A percentile compares a stretch with the other conserved stretches of the same genome.
phyloP scores from a whole-genome alignment of 2,329 filamentous ascomycete genomes.

The Leptographium lundbergii region DNA sequence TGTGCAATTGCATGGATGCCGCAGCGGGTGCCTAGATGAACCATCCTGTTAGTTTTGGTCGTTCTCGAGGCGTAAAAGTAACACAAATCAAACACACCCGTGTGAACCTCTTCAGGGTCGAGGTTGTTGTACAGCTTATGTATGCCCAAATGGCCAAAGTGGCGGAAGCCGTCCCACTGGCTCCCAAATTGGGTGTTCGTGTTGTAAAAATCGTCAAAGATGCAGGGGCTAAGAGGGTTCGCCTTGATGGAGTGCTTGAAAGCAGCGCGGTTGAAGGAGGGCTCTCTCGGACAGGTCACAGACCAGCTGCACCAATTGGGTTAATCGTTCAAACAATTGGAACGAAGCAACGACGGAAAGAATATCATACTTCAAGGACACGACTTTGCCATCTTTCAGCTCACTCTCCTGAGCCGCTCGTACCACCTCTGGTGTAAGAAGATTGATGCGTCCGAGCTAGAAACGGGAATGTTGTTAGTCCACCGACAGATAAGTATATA shows the following conservation, averaged over 20 bases:
- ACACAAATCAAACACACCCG: neutral
- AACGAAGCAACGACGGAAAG: too few relatives aligned
- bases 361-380: neutral
- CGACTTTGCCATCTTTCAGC: neutral
- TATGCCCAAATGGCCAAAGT: neutral
- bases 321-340: neutral
- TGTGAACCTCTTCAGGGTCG: neutral
- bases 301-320: neutral
- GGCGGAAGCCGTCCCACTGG: slow-evolving; percentile 11
- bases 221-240: neutral
- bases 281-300: slow-evolving; percentile 14
- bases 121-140: slow-evolving; percentile 5
- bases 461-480: neutral
- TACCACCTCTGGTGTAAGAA: slow-evolving; percentile 31
- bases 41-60: neutral
- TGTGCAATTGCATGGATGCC: slow-evolving; percentile 19
- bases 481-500: too few relatives aligned
- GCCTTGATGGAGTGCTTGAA: slow-evolving; percentile 4
- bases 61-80: neutral
- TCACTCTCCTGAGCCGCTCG: slow-evolving; percentile 30
- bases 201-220: slow-evolving; percentile 7
- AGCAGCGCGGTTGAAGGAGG: slow-evolving; percentile 1
- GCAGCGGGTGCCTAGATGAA: neutral
- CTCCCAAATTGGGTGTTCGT: slow-evolving; percentile 9
- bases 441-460: slow-evolving; percentile 32